Evolutionary conservation across 139 green algal species (phyloP), one percentile per base, ranked within the genome.

Genomic region (Haematococcus lacustris): DNA sequence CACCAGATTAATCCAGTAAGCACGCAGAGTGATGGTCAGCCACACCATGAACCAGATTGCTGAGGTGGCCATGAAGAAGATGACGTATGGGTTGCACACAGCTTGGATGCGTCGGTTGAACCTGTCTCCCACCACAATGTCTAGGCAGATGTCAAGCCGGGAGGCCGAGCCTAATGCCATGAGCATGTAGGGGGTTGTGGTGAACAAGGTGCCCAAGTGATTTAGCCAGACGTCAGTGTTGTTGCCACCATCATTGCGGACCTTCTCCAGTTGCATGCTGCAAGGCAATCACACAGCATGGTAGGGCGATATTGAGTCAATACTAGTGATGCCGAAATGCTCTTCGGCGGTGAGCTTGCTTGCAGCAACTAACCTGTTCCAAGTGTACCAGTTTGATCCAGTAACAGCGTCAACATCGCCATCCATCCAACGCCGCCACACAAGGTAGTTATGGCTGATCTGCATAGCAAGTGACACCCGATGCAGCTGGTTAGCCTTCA

Each of bases 151-250:
- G 60, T 81, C 66, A 28, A 84, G 40, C 38, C 71, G 71, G 1
- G 71, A 75, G 33, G 40, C 71, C 13, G 74, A 51, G 32, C 32
- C 63, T 2, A 84, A 32, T 21, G 71, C 64, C 68, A 84, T 73
- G 28, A 78, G 73, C 60, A 76, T 50, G 75, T 81, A 84, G 6
- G 74, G 74, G 51, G 63, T 35, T 38, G 28, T 66, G 0, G 38
- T 38, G 26, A 79, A 2, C 23, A 76, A 41, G 9, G 51, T 57
- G n/a, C 3, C 35, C 26, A 74, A 13, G 26, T 75, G 26, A 75
- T 85, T 85, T 9, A 85, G n/a, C 72, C 68, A 80, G 4, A 79
- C 65, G 75, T 85, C 79, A 4, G 79, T 85, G 72, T 80, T 85
- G 72, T 82, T 81, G 69, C 79, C 79, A 38, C 63, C 65, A 65